A percentile compares a stretch with the other conserved stretches of the same genome.
Conservation (phyloP, 2,329 filamentous ascomycete species). For the Xylariaceae sp. region DNA sequence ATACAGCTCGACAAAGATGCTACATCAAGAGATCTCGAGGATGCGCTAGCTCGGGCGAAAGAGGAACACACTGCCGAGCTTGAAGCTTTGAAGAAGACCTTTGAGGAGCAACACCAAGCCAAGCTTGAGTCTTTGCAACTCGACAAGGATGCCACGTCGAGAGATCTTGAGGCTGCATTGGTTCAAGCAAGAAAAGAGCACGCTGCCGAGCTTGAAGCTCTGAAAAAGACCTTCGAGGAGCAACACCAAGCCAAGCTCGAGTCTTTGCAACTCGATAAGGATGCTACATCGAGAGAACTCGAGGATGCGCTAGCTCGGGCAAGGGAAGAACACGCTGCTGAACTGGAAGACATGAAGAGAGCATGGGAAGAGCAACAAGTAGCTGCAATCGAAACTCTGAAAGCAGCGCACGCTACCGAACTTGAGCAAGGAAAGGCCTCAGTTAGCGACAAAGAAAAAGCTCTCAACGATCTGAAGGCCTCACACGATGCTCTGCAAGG, state of each 20-base stretch:
- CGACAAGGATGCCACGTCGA: background rate
- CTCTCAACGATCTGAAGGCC: conserved; percentile 46
- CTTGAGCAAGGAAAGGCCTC: conserved; percentile 44
- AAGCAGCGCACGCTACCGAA: conserved; percentile 49
- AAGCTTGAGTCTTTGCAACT: conserved; percentile 45
- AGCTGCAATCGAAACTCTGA: conserved; percentile 44
- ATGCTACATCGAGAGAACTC: background rate
- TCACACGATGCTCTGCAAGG: conserved; percentile 50
- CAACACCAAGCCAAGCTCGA: conserved; percentile 39
- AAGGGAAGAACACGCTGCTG: background rate
- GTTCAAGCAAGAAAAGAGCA: background rate
- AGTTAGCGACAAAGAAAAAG: conserved; percentile 43
- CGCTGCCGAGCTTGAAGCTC: background rate
- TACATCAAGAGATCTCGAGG: background rate
- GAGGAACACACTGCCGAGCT: background rate
- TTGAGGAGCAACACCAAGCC: conserved; percentile 47
- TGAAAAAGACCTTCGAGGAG: background rate
- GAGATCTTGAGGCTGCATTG: background rate
- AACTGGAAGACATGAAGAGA: conserved; percentile 37
- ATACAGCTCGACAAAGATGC: conserved; percentile 26
- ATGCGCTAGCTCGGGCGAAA: background rate
- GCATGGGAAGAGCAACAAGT: conserved; percentile 48
- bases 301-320: background rate
- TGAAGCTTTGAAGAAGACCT: conserved; percentile 41
- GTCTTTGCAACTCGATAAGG: conserved; percentile 28